A percentile compares a stretch with the other conserved stretches of the same genome.
Evolutionary conservation across 345 rosid genomes (phyloP).

Genomic region (Sonneratia caseolaris): DNA sequence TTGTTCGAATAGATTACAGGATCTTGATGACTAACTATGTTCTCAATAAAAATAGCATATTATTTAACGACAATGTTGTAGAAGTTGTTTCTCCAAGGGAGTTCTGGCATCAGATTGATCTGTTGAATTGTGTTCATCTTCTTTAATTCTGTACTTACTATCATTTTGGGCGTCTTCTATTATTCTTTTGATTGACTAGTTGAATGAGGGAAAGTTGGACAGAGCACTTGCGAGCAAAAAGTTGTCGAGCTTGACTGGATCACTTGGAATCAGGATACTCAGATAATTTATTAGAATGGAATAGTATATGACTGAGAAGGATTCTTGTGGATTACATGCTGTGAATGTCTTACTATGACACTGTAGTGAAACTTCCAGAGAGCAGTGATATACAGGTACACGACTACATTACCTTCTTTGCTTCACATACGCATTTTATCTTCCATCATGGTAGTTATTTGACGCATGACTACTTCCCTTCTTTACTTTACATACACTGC

Average conservation of each 20-base stretch:
- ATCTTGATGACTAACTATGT: not conserved
- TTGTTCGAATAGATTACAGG: not conserved
- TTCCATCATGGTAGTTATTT: not conserved
- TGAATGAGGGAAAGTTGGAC: constrained; percentile 72
- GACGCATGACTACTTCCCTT: not conserved
- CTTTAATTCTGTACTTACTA: not conserved
- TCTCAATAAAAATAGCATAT: not conserved
- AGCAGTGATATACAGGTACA: constrained; percentile 59
- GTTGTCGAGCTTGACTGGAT: constrained; percentile 76
- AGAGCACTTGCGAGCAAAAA: constrained; percentile 76
- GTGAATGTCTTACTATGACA: constrained; percentile 81
- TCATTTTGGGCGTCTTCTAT: constrained; percentile 4
- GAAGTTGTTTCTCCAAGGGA: not conserved
- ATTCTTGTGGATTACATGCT: constrained; percentile 92
- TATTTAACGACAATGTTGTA: not conserved
- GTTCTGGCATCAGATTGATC: not conserved
- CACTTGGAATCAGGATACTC: constrained; percentile 78
- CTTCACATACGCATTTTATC: not conserved
- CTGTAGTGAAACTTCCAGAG: constrained; percentile 69
- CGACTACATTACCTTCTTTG: not conserved
- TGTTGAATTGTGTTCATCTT: not conserved
- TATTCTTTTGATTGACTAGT: constrained; percentile 22
- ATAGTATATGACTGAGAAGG: constrained; percentile 53
- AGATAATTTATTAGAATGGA: constrained; percentile 70
- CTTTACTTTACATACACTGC: no score